phyloP scores from a whole-genome alignment of 257 asterid genomes.

The Ligustrum vulgare region DNA sequence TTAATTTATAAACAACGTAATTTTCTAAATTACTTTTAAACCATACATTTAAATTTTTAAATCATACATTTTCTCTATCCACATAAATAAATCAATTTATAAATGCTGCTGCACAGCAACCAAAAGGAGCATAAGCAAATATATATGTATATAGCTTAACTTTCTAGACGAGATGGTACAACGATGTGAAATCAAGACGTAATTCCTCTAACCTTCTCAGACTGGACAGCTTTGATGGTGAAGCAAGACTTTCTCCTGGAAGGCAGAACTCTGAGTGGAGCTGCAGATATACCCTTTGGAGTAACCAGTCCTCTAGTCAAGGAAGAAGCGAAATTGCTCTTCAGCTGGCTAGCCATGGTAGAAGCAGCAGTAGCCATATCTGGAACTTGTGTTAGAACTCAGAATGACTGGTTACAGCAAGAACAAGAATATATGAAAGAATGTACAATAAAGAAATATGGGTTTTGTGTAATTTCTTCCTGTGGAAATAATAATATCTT shows the following conservation, averaged over 20 bases:
- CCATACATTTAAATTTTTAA: too few species aligned
- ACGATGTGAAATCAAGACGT: background rate
- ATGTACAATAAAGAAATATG: conserved; percentile 6
- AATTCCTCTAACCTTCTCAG: conserved; percentile 64
- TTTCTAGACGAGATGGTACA: background rate
- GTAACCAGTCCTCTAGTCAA: conserved; percentile 46
- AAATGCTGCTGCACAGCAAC: too few species aligned
- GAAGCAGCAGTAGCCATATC: conserved; percentile 81
- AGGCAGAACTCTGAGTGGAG: conserved; percentile 67
- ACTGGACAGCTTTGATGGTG: conserved; percentile 70
- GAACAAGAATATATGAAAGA: conserved; percentile 21
- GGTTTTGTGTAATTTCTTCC: conserved; percentile 18
- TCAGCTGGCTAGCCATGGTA: conserved; percentile 80
- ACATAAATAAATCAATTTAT: too few species aligned
- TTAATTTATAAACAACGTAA: too few species aligned
- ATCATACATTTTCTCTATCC: too few species aligned
- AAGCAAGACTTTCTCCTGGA: conserved; percentile 55
- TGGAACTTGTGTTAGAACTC: background rate
- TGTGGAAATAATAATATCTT: conserved; percentile 35
- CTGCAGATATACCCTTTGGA: conserved; percentile 81
- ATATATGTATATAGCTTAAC: background rate
- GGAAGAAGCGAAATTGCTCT: conserved; percentile 61
- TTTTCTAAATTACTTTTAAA: too few species aligned
- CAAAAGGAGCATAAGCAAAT: background rate
- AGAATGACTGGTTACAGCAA: conserved; percentile 9